Base-by-base conservation (phyloP, 352 stramenopile species). In the Globisporangium mamillatum region DNA sequence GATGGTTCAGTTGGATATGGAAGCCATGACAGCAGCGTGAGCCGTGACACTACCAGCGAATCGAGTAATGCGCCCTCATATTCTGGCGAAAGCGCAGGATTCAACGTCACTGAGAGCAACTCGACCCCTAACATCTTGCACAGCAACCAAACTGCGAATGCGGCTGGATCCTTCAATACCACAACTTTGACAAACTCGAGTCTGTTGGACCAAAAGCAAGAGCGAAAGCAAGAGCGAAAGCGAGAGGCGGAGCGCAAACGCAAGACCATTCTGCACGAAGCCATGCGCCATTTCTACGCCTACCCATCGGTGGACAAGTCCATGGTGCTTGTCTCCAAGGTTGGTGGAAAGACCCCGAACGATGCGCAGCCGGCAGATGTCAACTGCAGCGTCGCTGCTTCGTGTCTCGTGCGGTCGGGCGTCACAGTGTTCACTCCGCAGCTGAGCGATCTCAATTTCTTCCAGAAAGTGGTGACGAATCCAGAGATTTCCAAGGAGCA, bases 391-490 rank as follows among this genome's bases (percentile, higher is more conserved):
- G 3, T 79, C 2, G 22, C 68, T 9, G 29, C 24, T 12, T 71
- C 69, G 27, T 89, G 79, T 58, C 48, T 81, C 8, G 66, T 80
- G 9, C 76, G 78, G 22, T 92, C 84, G 14, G 72, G 80, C 27
- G 79, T 92, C 27, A 92, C 84, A 0, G 78, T 92, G 61, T 90
- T 82, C 62, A 90, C 84, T 1, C 84, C 84, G 0, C 63, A 71
- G 12, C 60, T 92, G 44, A 36, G 50, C 53, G 66, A 63, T 2
- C 16, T 77, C 14, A 41, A 55, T 5, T 53, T 85, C 46, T 77
- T 84, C 22, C 16, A 66, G 22, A 58, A 48, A 5, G 64, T 85
- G 46, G 69, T 68, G 27, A 29, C 70, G n/a, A 73, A 55, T 2
- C 14, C 71, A 4, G 12, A 46, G 3, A 41, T 65, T 9, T 38